Evolutionary conservation across 805 yeast species (phyloP).

Genomic region (Saccharomycopsis amapae): DNA sequence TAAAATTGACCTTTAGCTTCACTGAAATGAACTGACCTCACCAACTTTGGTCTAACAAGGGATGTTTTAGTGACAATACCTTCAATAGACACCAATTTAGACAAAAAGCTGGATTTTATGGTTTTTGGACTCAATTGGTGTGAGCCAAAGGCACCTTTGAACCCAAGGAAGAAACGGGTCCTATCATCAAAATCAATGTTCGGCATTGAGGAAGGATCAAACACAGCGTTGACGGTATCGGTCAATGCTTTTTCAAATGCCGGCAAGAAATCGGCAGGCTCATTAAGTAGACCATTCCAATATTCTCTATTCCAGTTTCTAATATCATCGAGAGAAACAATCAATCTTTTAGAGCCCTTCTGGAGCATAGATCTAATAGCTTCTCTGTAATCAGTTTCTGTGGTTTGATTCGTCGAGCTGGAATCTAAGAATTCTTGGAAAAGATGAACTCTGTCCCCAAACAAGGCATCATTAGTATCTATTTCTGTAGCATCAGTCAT

Average conservation of each 20-base stretch:
- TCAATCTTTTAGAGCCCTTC: constrained; percentile 57
- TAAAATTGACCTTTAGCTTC: constrained; percentile 78
- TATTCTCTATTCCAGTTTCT: constrained; percentile 73
- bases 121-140: constrained; percentile 85
- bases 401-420: constrained; percentile 27
- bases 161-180: constrained; percentile 65
- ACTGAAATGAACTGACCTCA: constrained; percentile 88
- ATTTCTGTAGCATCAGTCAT: constrained; percentile 13
- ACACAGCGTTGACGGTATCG: constrained; percentile 68
- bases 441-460: constrained; percentile 77
- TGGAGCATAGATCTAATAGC: constrained; percentile 67
- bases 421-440: constrained; percentile 77
- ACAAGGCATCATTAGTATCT: constrained; percentile 36
- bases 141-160: constrained; percentile 87
- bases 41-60: constrained; percentile 83
- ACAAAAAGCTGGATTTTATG: constrained; percentile 65
- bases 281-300: constrained; percentile 67
- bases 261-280: constrained; percentile 82
- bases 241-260: constrained; percentile 82
- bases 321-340: constrained; percentile 77
- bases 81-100: constrained; percentile 80
- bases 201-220: constrained; percentile 52
- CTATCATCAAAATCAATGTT: constrained; percentile 48
- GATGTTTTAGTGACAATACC: constrained; percentile 95
- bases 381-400: constrained; percentile 55